Percentiles rank a stretch among this genome's conserved stretches.
phyloP scores from a whole-genome alignment of 2,329 filamentous ascomycete species.

The Samsoniella hepiali region DNA sequence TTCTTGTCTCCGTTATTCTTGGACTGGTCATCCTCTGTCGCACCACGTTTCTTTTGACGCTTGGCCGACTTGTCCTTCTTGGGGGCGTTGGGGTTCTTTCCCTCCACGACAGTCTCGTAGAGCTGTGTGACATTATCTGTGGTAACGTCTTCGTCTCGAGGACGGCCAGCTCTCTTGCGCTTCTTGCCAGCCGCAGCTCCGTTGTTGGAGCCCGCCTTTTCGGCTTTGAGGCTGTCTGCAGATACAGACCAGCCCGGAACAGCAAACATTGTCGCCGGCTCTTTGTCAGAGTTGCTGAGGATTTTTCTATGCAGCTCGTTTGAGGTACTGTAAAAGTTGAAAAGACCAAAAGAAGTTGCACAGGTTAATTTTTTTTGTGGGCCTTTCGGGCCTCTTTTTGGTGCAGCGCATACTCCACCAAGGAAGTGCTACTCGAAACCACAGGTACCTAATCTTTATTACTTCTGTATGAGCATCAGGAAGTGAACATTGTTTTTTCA shows the following conservation, averaged over 20 bases:
- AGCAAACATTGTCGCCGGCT: conserved; percentile 66
- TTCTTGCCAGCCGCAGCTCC: conserved; percentile 53
- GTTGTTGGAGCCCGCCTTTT: conserved; percentile 44
- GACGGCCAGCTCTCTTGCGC: conserved; percentile 45
- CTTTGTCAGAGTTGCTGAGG: conserved; percentile 5
- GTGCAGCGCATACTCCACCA: neutral
- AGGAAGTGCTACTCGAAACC: neutral
- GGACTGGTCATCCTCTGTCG: conserved; percentile 17
- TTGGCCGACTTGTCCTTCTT: conserved; percentile 32
- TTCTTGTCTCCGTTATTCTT: conserved; percentile 22
- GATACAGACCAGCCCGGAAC: conserved; percentile 90
- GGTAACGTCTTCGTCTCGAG: conserved; percentile 49
- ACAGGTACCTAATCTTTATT: neutral
- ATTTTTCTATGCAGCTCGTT: neutral
- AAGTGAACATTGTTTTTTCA: neutral
- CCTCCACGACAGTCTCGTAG: conserved; percentile 77
- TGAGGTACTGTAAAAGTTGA: neutral
- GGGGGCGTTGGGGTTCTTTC: conserved; percentile 42
- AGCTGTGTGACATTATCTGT: conserved; percentile 70
- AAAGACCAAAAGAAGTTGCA: conserved; percentile 9
- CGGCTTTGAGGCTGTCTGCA: conserved; percentile 66
- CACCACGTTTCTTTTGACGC: conserved; percentile 29
- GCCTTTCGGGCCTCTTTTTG: conserved; percentile 14
- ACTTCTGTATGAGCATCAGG: neutral
- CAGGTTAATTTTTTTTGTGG: conserved; percentile 18